Evolutionary conservation across 768 basidiomycete genomes (phyloP).

Genomic region (Trametes villosa): DNA sequence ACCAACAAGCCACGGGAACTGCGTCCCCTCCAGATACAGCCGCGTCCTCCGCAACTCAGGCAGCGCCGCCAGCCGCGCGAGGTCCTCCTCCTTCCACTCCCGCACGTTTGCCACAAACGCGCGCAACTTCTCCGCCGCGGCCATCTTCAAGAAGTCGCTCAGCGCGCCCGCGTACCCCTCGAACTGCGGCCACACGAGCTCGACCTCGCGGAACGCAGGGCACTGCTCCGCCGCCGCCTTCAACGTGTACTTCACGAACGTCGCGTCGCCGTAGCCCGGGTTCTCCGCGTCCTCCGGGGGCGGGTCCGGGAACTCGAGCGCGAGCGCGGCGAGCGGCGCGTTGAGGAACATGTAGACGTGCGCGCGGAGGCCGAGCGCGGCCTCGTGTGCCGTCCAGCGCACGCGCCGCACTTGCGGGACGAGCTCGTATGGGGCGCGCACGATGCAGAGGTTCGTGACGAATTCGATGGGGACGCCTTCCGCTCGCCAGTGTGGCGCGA

Average conservation of each 20-base stretch:
- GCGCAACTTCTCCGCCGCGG: background rate
- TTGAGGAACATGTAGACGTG: conserved; percentile 8
- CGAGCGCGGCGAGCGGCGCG: background rate
- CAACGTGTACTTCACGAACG: conserved; percentile 6
- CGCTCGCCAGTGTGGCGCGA: background rate
- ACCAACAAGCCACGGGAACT: background rate
- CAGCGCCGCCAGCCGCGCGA: conserved; percentile 5
- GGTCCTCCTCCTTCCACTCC: background rate
- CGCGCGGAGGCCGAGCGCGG: background rate
- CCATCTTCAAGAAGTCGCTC: background rate
- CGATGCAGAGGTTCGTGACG: background rate
- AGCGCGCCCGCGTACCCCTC: background rate
- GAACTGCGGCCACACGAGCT: background rate
- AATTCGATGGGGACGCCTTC: background rate
- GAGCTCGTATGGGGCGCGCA: conserved; percentile 6
- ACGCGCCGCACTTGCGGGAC: conserved; percentile 8
- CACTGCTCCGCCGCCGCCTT: conserved; percentile 2
- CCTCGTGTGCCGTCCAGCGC: conserved; percentile 11
- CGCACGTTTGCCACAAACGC: background rate
- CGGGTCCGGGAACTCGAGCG: background rate
- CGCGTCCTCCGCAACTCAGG: conserved; percentile 2
- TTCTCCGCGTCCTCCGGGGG: background rate
- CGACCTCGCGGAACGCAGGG: conserved; percentile 1
- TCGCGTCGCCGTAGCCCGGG: background rate
- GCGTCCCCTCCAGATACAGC: background rate